Percentiles rank a stretch among this genome's conserved stretches.
phyloP scores from a whole-genome alignment of 169 alveolate species.

The Theileria parva region DNA sequence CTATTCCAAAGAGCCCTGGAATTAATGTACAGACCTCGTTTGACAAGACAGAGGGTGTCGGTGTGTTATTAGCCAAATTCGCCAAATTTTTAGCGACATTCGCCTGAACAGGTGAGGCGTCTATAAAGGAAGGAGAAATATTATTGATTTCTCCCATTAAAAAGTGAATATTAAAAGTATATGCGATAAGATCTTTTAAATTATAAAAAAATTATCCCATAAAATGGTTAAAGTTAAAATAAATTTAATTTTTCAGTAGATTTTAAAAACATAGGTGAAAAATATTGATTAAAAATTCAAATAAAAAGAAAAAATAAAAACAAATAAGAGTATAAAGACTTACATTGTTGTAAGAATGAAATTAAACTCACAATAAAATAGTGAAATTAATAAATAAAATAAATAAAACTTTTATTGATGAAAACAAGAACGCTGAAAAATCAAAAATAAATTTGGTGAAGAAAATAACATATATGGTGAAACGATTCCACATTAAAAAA shows the following conservation, averaged over 20 bases:
- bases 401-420: neutral
- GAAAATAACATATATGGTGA: conserved; percentile 11
- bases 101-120: neutral
- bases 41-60: neutral
- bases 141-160: neutral
- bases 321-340: conserved; percentile 7
- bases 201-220: neutral
- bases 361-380: too few species aligned
- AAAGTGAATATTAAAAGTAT: neutral
- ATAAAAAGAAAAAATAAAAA: neutral
- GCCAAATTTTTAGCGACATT: neutral
- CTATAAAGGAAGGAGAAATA: conserved; percentile 3
- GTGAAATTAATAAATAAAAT: neutral
- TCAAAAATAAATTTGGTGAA: neutral
- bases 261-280: neutral
- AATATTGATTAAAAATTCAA: neutral
- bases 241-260: neutral
- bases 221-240: neutral
- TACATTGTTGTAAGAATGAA: conserved; percentile 1
- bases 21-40: conserved; percentile 63
- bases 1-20: conserved; percentile 77
- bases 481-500: neutral
- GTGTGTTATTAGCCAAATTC: neutral
- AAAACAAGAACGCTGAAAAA: neutral
- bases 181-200: conserved; percentile 5